Evolutionary conservation across 2,329 filamentous ascomycete species (phyloP).

Genomic region (Fusarium liriodendri): DNA sequence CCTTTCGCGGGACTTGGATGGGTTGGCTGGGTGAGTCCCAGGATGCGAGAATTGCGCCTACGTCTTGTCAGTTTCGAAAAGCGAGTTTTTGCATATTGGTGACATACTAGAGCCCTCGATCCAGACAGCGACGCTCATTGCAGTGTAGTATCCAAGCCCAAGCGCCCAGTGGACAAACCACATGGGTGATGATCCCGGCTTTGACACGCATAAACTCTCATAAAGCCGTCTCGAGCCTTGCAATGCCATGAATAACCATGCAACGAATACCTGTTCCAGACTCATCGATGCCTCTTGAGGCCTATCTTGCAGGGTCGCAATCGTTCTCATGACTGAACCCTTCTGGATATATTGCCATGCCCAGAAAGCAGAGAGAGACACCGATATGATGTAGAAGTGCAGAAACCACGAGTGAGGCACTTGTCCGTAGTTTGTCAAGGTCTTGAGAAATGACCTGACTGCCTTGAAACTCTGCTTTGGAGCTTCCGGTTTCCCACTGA

Average conservation of each 20-base stretch:
- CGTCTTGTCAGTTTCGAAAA: conserved; percentile 14
- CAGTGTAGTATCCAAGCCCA: conserved; percentile 81
- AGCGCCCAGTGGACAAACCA: conserved; percentile 85
- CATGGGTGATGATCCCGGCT: conserved; percentile 78
- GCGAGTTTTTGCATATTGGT: background rate
- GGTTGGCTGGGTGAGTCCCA: conserved; percentile 43
- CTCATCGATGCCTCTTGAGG: conserved; percentile 57
- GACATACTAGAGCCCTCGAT: conserved; percentile 78
- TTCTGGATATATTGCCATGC: conserved; percentile 67
- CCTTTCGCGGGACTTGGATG: conserved; percentile 38
- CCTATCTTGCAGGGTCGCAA: conserved; percentile 55
- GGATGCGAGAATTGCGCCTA: conserved; percentile 49
- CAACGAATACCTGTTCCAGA: conserved; percentile 70
- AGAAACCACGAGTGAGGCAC: conserved; percentile 92
- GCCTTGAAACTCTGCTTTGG: background rate
- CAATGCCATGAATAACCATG: conserved; percentile 78
- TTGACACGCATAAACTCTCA: conserved; percentile 76
- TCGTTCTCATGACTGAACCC: conserved; percentile 63
- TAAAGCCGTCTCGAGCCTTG: conserved; percentile 82
- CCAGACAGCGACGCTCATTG: conserved; percentile 82
- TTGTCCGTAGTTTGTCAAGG: conserved; percentile 54
- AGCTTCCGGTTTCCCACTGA: conserved; percentile 24
- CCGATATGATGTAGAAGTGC: conserved; percentile 84
- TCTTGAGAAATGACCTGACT: conserved; percentile 46
- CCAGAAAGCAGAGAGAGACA: conserved; percentile 81